Base-by-base conservation (phyloP, 805 yeast genomes). In the Metschnikowia gelsemii region DNA sequence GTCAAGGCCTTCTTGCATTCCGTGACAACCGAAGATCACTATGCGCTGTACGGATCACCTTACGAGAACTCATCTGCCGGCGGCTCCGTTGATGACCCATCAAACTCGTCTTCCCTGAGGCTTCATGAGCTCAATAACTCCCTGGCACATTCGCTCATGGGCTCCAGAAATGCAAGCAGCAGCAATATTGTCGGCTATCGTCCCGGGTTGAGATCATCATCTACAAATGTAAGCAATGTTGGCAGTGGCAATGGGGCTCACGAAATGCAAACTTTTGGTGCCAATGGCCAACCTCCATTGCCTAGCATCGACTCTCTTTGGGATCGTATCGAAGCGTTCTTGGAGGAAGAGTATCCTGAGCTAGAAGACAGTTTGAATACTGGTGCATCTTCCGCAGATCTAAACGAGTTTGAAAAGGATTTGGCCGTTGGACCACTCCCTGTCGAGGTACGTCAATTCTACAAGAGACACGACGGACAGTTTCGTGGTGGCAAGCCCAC, bases 11-110 rank as follows among this genome's bases (percentile, higher is more conserved):
- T 68, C 45, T 55, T 63, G 30, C 72, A 78, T 52, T 74, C 79
- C 20, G 68, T 78, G 29, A 77, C 82, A 6, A 78, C 83, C 3
- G 74, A 72, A 6, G 83, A 78, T 49, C 82, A 78, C 54, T 78
- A 78, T 54, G 83, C 83, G 17, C 70, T 76, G 29, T 78, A 73
- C 45, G 79, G 71, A 9, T 64, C 51, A 14, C 57, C 57, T 3
- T 53, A 53, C 40, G 46, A 38, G 21, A 46, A 51, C 34, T 40
- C 51, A 24, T 38, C 44, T 11, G 55, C 54, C 8, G 53, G 53
- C 13, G 52, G 56, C 29, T 35, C 41, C 28, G 44, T 50, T 34
- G 43, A 36, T 32, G 40, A 34, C 39, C 46, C 36, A 22, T 37
- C 46, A 14, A 51, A 50, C 14, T 55, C 64, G 4, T 55, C 64